Base-by-base conservation (phyloP, 345 rosid species). In the Brassica rapa region DNA sequence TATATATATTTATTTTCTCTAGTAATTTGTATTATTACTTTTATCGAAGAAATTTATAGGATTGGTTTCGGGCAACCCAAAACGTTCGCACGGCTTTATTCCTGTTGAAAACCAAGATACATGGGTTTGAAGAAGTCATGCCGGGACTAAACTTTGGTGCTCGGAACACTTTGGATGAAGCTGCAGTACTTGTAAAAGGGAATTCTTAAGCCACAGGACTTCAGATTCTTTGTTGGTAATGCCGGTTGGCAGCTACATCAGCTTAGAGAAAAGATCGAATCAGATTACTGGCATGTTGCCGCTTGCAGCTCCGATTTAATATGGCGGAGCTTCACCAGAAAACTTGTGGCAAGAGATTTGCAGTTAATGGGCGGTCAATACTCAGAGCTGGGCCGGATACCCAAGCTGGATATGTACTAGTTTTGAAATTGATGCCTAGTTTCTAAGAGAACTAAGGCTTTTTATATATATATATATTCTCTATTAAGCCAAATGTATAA, bases 221-320 rank as follows among this genome's bases (percentile, higher is more conserved):
- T 91, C 68, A 89, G 92, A 80, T 91, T 92, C 88, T 94, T 94
- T 76, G 90, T 84, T 64, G 98, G 98, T 62, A 89, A 92, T 32
- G 90, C 98, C 0, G 98, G 96, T 11, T 94, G 98, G 98, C 96
- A 89, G 81, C 86, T 87, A 57, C 98, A 89, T 84, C 98, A 92
- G 75, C 81, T 92, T 82, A 89, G 88, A 77, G 93, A 89, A 78
- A 97, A 94, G 84, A 92, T 89, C 1, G 91, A 89, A 73, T 91
- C 86, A 8, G 86, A 89, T 77, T 90, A 84, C 46, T 94, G 98
- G 98, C 80, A 85, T 56, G 91, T 91, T 1, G 97, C 97, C 60
- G 87, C 97, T 0, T 94, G 97, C 63, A 92, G 98, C 86, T 84
- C 89, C 1, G 81, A 91, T 84, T 81, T 91, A 78, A 86, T 91